phyloP scores from a whole-genome alignment of 176 grass and related monocot species.

The Thinopyrum elongatum region DNA sequence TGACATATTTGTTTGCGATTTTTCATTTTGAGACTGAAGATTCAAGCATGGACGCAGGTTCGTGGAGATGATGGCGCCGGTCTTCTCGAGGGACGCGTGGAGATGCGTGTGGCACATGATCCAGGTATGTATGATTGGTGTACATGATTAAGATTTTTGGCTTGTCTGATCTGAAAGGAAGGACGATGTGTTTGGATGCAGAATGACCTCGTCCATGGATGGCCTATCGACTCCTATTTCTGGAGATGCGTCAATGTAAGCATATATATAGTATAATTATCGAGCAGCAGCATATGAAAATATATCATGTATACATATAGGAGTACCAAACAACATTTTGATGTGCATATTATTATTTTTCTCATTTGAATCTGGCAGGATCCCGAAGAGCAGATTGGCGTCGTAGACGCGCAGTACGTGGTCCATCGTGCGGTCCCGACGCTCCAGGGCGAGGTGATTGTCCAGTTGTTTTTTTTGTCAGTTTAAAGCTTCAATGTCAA shows the following conservation, averaged over 20 bases:
- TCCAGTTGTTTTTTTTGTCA: neutral
- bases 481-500: no score
- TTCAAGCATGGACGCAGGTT: neutral
- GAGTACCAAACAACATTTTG: neutral
- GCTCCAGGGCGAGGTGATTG: neutral
- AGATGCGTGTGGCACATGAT: slow-evolving; percentile 29
- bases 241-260: slow-evolving; percentile 34
- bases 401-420: neutral
- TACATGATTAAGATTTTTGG: neutral
- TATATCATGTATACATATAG: neutral
- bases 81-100: slow-evolving; percentile 30
- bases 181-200: neutral
- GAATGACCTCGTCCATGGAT: slow-evolving; percentile 36
- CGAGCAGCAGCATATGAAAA: neutral
- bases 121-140: neutral
- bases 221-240: slow-evolving; percentile 25
- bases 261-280: neutral
- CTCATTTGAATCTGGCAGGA: neutral
- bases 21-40: neutral
- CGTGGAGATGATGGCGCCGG: slow-evolving; percentile 37
- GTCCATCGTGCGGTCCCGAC: neutral
- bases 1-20: fast-evolving
- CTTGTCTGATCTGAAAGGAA: neutral
- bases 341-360: neutral
- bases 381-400: neutral